Evolutionary conservation across 805 yeast species (phyloP).

Genomic region (Tetrapisispora nanseiensis): DNA sequence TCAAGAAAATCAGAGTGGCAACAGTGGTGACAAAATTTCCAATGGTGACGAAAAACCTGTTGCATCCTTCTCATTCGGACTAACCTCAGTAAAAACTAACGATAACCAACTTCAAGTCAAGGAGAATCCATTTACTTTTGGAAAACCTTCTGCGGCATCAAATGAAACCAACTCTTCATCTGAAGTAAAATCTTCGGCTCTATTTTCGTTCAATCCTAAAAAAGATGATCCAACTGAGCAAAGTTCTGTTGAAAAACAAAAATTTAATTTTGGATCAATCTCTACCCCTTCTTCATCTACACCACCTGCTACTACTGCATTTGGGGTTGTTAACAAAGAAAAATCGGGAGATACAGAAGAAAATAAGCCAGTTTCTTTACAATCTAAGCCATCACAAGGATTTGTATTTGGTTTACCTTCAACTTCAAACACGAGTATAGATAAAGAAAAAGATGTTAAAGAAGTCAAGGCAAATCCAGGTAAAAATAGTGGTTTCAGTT

Average conservation of each 20-base stretch:
- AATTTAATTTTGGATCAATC: slow-evolving; percentile 8
- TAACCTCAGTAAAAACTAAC: not conserved
- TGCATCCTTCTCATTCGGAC: not conserved
- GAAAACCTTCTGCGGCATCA: not conserved
- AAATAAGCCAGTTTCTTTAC: not conserved
- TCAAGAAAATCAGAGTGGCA: slow-evolving; percentile 4
- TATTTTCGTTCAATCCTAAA: slow-evolving; percentile 20
- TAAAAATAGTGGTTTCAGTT: not conserved
- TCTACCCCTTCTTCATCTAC: not conserved
- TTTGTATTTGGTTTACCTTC: slow-evolving; percentile 12
- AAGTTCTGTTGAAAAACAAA: slow-evolving; percentile 4
- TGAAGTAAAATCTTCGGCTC: slow-evolving; percentile 8
- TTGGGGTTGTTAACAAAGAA: slow-evolving; percentile 14
- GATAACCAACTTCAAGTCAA: not conserved
- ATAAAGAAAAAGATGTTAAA: not conserved
- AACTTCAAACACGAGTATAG: slow-evolving; percentile 1
- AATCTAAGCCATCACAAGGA: slow-evolving; percentile 15
- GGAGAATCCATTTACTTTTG: slow-evolving; percentile 2
- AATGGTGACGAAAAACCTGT: not conserved
- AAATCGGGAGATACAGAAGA: not conserved
- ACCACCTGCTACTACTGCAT: slow-evolving; percentile 11
- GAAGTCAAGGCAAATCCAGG: slow-evolving; percentile 3
- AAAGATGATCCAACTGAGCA: slow-evolving; percentile 1
- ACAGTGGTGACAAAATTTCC: not conserved
- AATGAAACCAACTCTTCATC: not conserved